Percentiles rank a stretch among this genome's conserved stretches.
phyloP scores from a whole-genome alignment of 768 basidiomycete species.

The Russula sp. region DNA sequence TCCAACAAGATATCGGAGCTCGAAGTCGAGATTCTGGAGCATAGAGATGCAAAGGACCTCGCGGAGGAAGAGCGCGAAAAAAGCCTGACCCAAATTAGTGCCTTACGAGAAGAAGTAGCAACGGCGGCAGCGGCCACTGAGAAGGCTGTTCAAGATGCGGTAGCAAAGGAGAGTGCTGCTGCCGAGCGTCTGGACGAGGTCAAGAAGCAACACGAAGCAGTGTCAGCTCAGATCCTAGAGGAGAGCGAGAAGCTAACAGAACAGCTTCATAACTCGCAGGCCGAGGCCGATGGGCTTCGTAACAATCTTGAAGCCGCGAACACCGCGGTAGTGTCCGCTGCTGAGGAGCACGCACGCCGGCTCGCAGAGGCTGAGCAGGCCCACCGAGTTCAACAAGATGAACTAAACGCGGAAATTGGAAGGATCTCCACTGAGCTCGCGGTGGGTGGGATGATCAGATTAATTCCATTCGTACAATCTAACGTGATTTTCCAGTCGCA shows the following conservation, averaged over 20 bases:
- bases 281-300: slow-evolving; percentile 37
- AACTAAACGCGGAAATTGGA: slow-evolving; percentile 48
- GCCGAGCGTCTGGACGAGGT: slow-evolving; percentile 34
- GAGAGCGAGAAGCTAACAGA: slow-evolving; percentile 25
- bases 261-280: slow-evolving; percentile 26
- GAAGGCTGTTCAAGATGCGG: slow-evolving; percentile 40
- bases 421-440: slow-evolving; percentile 54
- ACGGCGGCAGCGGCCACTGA: slow-evolving; percentile 42
- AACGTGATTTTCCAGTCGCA: slow-evolving; percentile 41
- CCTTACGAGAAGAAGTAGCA: slow-evolving; percentile 47
- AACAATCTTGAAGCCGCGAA: slow-evolving; percentile 39
- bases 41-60: slow-evolving; percentile 61
- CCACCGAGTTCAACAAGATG: slow-evolving; percentile 42
- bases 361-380: slow-evolving; percentile 47
- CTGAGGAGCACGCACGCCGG: slow-evolving; percentile 40
- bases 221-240: slow-evolving; percentile 38
- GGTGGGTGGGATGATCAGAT: slow-evolving; percentile 34
- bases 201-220: slow-evolving; percentile 38
- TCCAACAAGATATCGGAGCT: slow-evolving; percentile 69
- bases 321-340: slow-evolving; percentile 37
- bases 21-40: slow-evolving; percentile 73
- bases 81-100: slow-evolving; percentile 39
- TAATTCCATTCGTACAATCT: neutral
- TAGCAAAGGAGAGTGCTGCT: slow-evolving; percentile 42
- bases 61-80: slow-evolving; percentile 51